Evolutionary conservation across 805 yeast genomes (phyloP).

Genomic region (Jamesozyma rosinii): DNA sequence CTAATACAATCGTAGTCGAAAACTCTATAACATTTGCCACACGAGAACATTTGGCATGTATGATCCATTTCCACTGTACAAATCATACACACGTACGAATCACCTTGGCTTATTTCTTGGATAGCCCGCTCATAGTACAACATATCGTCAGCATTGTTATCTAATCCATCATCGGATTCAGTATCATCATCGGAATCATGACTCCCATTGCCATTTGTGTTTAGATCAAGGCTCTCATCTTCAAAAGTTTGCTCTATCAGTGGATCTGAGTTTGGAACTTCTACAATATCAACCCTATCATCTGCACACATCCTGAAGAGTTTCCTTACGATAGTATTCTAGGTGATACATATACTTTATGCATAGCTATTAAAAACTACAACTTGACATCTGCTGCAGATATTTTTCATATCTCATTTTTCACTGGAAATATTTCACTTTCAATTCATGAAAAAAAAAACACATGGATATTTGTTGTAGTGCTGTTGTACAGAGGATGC

Average conservation of each 20-base stretch:
- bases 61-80: constrained; percentile 77
- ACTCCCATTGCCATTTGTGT: background rate
- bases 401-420: no score
- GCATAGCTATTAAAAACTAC: no score
- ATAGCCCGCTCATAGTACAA: constrained; percentile 27
- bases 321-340: background rate
- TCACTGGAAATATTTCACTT: no score
- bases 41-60: constrained; percentile 65
- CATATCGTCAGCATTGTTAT: constrained; percentile 9
- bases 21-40: constrained; percentile 67
- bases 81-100: constrained; percentile 74
- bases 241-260: background rate
- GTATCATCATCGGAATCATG: constrained; percentile 5
- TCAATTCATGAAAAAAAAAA: background rate
- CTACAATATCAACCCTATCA: background rate
- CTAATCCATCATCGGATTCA: background rate
- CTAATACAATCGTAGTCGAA: constrained; percentile 78
- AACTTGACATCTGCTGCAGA: no score
- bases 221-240: background rate
- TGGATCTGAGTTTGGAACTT: background rate
- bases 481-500: background rate
- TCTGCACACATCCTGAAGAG: background rate
- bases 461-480: no score
- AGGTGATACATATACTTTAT: no score
- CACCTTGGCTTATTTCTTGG: constrained; percentile 34